Base-by-base conservation (phyloP, 805 yeast species). In the Tetrapisispora arboricola region DNA sequence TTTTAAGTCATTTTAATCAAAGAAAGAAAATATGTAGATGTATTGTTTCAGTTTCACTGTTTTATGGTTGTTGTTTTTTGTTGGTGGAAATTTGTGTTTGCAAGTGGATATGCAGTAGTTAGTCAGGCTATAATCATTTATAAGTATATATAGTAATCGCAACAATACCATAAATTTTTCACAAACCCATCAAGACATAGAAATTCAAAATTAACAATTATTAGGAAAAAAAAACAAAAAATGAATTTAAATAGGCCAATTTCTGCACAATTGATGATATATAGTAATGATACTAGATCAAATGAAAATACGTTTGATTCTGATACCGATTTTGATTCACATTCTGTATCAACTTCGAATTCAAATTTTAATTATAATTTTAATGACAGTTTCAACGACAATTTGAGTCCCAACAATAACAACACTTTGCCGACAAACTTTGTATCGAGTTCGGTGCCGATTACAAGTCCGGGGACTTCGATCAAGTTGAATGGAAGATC, bases 241-340 rank as follows among this genome's bases (percentile, higher is more conserved):
- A 28, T 22, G 27, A 20, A 15, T 17, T 19, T 37, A 22, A 40
- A 35, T 20, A 44, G 35, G 33, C 49, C 49, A 1, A 28, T 46
- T 6, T 36, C 43, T 11, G 49, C 47, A 10, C 49, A 46, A 16
- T 22, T 46, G 8, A 38, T 40, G 17, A 40, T 43, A 6, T 40
- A 40, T 21, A 43, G 43, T 26, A n/a, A 19, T 7, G 22, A 38
- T 15, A 11, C 18, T 11, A 28, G 21, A 9, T 18, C 21, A 12
- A 22, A 19, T 16, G 33, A 19, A 3, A 17, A 21, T 13, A 6
- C 19, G 5, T 4, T 32, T 13, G 36, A n/a, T n/a, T 32, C 26
- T 3, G 32, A 27, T 4, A 20, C 26, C 15, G 27, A 30, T 21
- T n/a, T 18, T 10, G 29, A 17, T 10, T 24, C 19, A 30, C 28